These are phyloP conservation scores for Haematococcus lacustris DNA, from an alignment of 139 green algal genomes.

Conservation along the genomic window DNA sequence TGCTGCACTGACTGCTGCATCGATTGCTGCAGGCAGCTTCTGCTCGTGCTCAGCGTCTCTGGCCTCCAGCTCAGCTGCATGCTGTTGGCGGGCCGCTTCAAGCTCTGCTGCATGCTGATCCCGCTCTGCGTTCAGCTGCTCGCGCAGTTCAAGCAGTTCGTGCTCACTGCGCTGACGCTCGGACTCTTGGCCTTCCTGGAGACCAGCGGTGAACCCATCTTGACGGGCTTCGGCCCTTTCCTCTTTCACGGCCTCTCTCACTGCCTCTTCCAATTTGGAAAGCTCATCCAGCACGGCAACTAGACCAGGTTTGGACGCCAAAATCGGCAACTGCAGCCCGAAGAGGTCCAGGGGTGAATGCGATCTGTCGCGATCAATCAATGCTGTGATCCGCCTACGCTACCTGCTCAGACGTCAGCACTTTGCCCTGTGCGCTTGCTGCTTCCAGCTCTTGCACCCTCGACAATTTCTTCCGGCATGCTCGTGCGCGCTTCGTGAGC, in stretches of 20 bases:
- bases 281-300: slow-evolving; percentile 20
- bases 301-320: slow-evolving; percentile 13
- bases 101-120: slow-evolving; percentile 10
- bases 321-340: background rate
- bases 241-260: slow-evolving; percentile 12
- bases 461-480: background rate
- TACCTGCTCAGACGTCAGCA: slow-evolving; percentile 1
- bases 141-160: too few species aligned
- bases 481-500: background rate
- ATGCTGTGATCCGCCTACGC: background rate
- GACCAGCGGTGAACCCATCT: too few species aligned
- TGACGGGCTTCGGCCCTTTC: background rate
- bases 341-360: background rate
- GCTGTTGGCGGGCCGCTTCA: background rate
- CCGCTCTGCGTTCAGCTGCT: slow-evolving; percentile 2
- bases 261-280: slow-evolving; percentile 5
- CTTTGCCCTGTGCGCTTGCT: background rate
- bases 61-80: too few species aligned
- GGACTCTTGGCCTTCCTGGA: too few species aligned
- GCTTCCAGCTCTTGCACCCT: slow-evolving; percentile 1
- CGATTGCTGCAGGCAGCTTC: background rate
- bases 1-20: slow-evolving; percentile 12
- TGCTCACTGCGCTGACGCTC: background rate
- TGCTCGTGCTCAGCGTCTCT: background rate
- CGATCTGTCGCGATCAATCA: background rate